A percentile compares a stretch with the other conserved stretches of the same genome.
Evolutionary conservation across 805 yeast species (phyloP).

Genomic region (Priceomyces haplophilus): DNA sequence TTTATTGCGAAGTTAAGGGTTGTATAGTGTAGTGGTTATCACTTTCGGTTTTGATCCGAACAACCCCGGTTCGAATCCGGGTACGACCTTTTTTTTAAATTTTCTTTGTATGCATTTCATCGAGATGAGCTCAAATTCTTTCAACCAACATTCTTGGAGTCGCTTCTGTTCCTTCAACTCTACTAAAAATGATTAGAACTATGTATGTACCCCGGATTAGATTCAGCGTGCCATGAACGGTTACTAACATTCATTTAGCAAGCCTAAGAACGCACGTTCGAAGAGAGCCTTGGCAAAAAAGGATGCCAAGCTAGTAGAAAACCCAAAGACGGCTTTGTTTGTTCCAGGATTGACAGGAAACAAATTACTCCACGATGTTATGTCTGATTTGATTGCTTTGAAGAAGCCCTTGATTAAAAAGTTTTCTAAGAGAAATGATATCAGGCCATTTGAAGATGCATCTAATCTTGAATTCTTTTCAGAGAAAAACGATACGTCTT

Average conservation of each 20-base stretch:
- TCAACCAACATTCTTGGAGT: background rate
- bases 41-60: constrained; percentile 78
- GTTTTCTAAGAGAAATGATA: constrained; percentile 82
- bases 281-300: constrained; percentile 89
- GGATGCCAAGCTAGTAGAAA: constrained; percentile 86
- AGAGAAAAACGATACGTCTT: constrained; percentile 89
- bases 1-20: too few species aligned
- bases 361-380: constrained; percentile 79
- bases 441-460: constrained; percentile 91
- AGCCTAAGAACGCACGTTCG: constrained; percentile 93
- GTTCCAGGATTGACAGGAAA: constrained; percentile 84
- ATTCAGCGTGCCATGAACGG: background rate
- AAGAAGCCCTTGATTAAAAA: constrained; percentile 89
- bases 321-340: constrained; percentile 84
- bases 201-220: constrained; percentile 22
- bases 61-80: constrained; percentile 87
- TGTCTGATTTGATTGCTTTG: constrained; percentile 82
- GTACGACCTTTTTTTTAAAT: constrained; percentile 54
- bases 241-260: constrained; percentile 20
- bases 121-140: constrained; percentile 7
- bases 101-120: constrained; percentile 1
- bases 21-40: constrained; percentile 79
- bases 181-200: constrained; percentile 32
- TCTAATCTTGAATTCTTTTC: constrained; percentile 83
- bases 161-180: background rate